These are phyloP conservation scores for Annulohypoxylon stygium DNA, from an alignment of 495 filamentous ascomycete species.

Conservation along the genomic window DNA sequence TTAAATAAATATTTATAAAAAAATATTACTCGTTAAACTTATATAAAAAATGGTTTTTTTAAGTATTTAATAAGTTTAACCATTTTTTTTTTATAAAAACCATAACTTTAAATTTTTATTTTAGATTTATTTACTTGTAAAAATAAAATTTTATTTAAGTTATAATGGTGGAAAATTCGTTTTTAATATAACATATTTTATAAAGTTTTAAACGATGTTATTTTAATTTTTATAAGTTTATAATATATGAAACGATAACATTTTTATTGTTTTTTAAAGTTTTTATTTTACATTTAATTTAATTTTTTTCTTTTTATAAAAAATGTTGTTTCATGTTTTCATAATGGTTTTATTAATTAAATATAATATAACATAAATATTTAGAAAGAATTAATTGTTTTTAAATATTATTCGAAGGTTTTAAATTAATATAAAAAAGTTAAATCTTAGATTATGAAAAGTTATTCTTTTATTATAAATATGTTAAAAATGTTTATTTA, in stretches of 20 bases:
- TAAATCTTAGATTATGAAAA: background rate
- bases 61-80: background rate
- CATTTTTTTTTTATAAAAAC: background rate
- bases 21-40: background rate
- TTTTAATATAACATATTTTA: background rate
- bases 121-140: background rate
- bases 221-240: background rate
- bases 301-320: background rate
- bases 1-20: background rate
- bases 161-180: background rate
- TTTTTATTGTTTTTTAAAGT: background rate
- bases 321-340: background rate
- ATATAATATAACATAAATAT: no score
- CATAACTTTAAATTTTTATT: background rate
- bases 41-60: background rate
- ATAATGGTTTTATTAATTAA: background rate
- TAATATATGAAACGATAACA: no score
- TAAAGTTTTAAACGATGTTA: background rate
- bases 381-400: background rate
- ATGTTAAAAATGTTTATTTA: background rate
- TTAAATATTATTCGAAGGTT: background rate
- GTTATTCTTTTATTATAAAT: background rate
- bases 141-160: conserved; percentile 1
- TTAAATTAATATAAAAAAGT: background rate
- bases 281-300: background rate